phyloP scores from a whole-genome alignment of 805 yeast species.

The Starmera dryadoides region DNA sequence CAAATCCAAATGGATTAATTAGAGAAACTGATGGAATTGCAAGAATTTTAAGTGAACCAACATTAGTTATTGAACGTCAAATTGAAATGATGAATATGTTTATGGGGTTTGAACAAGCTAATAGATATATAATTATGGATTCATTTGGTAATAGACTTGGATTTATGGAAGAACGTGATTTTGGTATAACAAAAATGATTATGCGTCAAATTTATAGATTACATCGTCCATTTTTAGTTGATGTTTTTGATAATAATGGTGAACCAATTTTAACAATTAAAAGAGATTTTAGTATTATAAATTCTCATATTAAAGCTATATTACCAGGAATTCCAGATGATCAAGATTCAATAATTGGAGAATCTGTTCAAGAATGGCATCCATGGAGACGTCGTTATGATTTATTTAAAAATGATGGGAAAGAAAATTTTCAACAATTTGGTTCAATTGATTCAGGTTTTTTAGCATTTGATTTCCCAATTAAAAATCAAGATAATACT shows the following conservation, averaged over 20 bases:
- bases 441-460: constrained; percentile 86
- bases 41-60: constrained; percentile 66
- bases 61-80: constrained; percentile 80
- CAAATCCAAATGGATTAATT: constrained; percentile 43
- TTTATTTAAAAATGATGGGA: constrained; percentile 44
- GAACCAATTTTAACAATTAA: constrained; percentile 56
- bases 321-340: constrained; percentile 45
- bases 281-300: constrained; percentile 82
- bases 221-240: constrained; percentile 81
- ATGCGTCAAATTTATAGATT: constrained; percentile 76
- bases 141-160: constrained; percentile 71
- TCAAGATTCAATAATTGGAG: constrained; percentile 61
- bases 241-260: constrained; percentile 59
- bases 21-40: constrained; percentile 53
- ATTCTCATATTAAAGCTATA: constrained; percentile 74
- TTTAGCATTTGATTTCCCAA: constrained; percentile 80
- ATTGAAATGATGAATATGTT: constrained; percentile 83
- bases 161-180: constrained; percentile 73
- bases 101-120: constrained; percentile 89
- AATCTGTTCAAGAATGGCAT: constrained; percentile 91
- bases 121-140: constrained; percentile 67
- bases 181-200: constrained; percentile 56
- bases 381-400: constrained; percentile 87
- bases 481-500: constrained; percentile 46
- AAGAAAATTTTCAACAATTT: constrained; percentile 54